A percentile compares a stretch with the other conserved stretches of the same genome.
Evolutionary conservation across 306 rosid species (phyloP).

Genomic region (Malus asiatica): DNA sequence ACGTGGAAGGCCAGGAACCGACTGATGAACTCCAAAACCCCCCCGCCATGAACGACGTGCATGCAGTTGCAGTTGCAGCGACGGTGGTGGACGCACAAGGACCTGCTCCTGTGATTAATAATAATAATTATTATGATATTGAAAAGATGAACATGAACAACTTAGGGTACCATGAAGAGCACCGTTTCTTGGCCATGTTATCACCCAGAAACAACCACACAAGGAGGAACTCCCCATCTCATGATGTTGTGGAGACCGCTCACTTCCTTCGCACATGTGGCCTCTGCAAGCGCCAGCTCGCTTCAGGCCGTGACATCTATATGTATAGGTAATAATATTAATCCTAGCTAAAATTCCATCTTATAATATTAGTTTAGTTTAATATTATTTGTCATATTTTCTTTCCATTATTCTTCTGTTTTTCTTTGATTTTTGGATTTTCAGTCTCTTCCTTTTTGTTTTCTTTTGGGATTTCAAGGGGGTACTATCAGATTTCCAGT

Average conservation of each 20-base stretch:
- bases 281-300: conserved; percentile 50
- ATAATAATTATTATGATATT: not conserved
- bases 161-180: conserved; percentile 4
- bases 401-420: not conserved
- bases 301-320: conserved; percentile 74
- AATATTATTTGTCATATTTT: not conserved
- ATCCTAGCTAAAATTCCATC: too few species aligned
- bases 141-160: not conserved
- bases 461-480: not conserved
- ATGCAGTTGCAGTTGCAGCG: not conserved
- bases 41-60: conserved; percentile 28
- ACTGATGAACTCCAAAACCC: conserved; percentile 30
- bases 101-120: not conserved
- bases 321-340: conserved; percentile 59
- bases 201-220: conserved; percentile 32
- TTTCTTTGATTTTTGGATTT: not conserved
- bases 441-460: not conserved
- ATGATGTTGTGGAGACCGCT: conserved; percentile 24
- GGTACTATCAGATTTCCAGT: not conserved
- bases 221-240: conserved; percentile 6
- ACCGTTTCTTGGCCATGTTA: conserved; percentile 14
- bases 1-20: too few species aligned
- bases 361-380: not conserved
- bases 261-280: conserved; percentile 68
- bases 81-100: not conserved